phyloP scores from a whole-genome alignment of 2,329 filamentous ascomycete species.

The Berkeleyomyces rouxiae region DNA sequence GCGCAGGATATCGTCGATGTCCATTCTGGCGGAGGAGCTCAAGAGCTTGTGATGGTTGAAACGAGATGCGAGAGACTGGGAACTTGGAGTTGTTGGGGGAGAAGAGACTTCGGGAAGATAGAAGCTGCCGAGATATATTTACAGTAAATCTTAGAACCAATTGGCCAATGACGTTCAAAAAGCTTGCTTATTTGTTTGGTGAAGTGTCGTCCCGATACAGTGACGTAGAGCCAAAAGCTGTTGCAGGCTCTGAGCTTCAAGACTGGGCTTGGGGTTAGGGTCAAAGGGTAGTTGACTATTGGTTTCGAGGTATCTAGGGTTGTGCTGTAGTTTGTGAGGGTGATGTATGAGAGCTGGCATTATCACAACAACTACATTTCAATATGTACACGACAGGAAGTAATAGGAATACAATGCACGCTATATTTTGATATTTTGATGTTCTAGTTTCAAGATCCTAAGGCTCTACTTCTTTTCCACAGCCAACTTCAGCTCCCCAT shows the following conservation, averaged over 20 bases:
- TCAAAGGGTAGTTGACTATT: neutral
- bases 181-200: neutral
- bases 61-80: neutral
- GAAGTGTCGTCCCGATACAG: neutral
- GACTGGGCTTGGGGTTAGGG: neutral
- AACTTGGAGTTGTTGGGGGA: too few species aligned
- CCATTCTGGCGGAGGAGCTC: slow-evolving; percentile 33
- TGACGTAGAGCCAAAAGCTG: neutral
- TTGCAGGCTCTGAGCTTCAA: neutral
- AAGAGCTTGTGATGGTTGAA: neutral
- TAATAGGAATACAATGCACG: too few species aligned
- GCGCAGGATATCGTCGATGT: slow-evolving; percentile 65
- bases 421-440: neutral
- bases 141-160: neutral
- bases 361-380: neutral
- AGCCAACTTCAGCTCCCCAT: slow-evolving; percentile 22
- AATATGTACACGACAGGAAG: too few species aligned
- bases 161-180: too few species aligned
- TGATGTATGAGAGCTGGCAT: neutral
- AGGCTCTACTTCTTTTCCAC: slow-evolving; percentile 3
- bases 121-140: neutral
- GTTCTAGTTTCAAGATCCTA: neutral
- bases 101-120: too few species aligned
- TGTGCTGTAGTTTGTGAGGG: neutral
- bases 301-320: neutral